Percentiles rank a stretch among this genome's conserved stretches.
These are phyloP conservation scores for Malus sieversii DNA, from an alignment of 306 rosid genomes.

Conservation along the genomic window DNA sequence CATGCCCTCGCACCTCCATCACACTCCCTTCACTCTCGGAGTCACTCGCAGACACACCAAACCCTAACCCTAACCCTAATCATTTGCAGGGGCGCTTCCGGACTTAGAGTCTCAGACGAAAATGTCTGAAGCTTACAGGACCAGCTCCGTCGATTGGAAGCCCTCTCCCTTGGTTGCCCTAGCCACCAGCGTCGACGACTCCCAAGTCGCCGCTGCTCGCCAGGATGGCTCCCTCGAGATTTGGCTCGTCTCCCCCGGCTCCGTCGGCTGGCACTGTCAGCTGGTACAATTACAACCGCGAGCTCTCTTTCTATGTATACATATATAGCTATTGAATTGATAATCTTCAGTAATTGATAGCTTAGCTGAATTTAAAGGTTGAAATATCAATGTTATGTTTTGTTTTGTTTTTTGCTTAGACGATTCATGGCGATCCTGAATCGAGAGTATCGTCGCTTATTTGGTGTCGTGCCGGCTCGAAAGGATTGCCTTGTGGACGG, in stretches of 20 bases:
- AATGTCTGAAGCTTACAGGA: conserved; percentile 28
- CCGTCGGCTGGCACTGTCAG: conserved; percentile 97
- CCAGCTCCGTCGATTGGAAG: conserved; percentile 62
- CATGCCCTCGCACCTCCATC: conserved; percentile 16
- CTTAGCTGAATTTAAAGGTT: not conserved
- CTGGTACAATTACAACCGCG: conserved; percentile 34
- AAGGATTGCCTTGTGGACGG: conserved; percentile 52
- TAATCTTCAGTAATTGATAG: not conserved
- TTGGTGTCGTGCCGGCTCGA: conserved; percentile 64
- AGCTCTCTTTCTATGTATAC: too few species aligned
- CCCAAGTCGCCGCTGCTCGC: conserved; percentile 84
- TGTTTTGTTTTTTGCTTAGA: conserved; percentile 29
- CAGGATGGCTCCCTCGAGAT: conserved; percentile 84
- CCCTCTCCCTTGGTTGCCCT: conserved; percentile 76
- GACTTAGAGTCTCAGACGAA: not conserved
- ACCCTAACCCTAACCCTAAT: not conserved
- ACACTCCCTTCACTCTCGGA: not conserved
- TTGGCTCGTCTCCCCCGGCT: conserved; percentile 97
- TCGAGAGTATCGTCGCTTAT: conserved; percentile 63
- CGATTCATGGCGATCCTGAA: conserved; percentile 67
- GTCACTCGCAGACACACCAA: not conserved
- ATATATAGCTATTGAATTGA: not conserved
- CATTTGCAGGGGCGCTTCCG: not conserved
- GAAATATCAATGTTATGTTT: not conserved
- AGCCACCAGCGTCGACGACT: conserved; percentile 75